phyloP scores from a whole-genome alignment of 1,284 basidiomycete species.

The Rhodotorula sp. region DNA sequence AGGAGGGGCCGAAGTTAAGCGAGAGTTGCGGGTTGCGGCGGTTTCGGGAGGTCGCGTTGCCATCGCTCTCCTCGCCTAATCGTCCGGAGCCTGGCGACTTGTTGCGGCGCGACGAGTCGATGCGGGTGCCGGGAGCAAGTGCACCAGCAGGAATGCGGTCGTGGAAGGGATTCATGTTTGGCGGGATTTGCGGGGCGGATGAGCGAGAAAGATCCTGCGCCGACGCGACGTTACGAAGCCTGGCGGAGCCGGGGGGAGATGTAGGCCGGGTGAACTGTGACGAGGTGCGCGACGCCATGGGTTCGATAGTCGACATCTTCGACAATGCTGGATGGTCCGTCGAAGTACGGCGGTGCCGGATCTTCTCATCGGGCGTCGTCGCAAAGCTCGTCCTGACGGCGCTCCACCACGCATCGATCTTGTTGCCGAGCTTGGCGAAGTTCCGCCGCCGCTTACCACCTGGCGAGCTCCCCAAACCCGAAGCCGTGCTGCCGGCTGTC shows the following conservation, averaged over 20 bases:
- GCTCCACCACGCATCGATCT: conserved; percentile 49
- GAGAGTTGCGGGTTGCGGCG: conserved; percentile 44
- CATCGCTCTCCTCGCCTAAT: conserved; percentile 36
- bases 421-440: conserved; percentile 43
- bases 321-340: conserved; percentile 18
- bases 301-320: conserved; percentile 13
- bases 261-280: conserved; percentile 28
- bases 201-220: conserved; percentile 27
- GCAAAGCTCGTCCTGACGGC: conserved; percentile 46
- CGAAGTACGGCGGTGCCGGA: conserved; percentile 28
- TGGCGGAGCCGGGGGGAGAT: conserved; percentile 14
- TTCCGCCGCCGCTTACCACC: conserved; percentile 69
- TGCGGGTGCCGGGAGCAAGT: conserved; percentile 39
- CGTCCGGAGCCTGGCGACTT: conserved; percentile 10
- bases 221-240: conserved; percentile 38
- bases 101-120: conserved; percentile 21
- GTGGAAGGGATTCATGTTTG: background rate
- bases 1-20: conserved; percentile 41
- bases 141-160: conserved; percentile 34
- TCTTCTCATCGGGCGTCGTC: conserved; percentile 14
- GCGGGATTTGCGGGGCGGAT: background rate
- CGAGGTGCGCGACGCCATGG: conserved; percentile 30
- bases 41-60: conserved; percentile 7
- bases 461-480: conserved; percentile 16
- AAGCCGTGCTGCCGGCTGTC: conserved; percentile 8